These are phyloP conservation scores for Henckelia pumila DNA, from an alignment of 257 asterid genomes.

Conservation along the genomic window DNA sequence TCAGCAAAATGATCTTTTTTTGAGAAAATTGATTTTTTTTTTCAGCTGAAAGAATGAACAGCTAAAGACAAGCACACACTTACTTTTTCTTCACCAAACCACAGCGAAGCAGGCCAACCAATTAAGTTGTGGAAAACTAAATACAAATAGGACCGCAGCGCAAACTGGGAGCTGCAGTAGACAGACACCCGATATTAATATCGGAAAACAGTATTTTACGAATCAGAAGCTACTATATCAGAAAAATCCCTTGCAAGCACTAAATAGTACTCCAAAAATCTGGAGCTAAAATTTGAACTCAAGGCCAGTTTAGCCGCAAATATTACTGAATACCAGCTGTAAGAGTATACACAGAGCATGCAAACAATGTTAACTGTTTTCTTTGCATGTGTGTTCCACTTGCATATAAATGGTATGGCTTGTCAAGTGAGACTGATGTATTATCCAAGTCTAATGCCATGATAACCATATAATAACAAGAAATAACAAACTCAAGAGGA, in stretches of 20 bases:
- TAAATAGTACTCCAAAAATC: not conserved
- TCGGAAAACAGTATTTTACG: constrained; percentile 7
- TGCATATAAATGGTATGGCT: not conserved
- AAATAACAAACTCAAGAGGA: constrained; percentile 2
- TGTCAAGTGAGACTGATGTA: not conserved
- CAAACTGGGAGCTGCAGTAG: constrained; percentile 79
- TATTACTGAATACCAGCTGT: constrained; percentile 18
- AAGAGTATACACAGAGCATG: not conserved
- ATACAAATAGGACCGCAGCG: constrained; percentile 79
- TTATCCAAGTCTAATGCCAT: not conserved
- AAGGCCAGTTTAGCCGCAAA: constrained; percentile 14
- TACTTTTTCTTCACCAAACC: constrained; percentile 92
- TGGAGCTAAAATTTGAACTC: not conserved
- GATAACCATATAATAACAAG: not conserved
- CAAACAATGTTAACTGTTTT: not conserved
- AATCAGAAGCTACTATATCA: constrained; percentile 2
- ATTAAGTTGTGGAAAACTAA: constrained; percentile 74
- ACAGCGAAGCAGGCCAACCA: constrained; percentile 90
- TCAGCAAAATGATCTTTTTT: constrained; percentile 21
- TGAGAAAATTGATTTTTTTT: constrained; percentile 6
- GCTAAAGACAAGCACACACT: constrained; percentile 21
- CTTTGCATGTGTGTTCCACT: not conserved
- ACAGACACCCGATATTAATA: constrained; percentile 22
- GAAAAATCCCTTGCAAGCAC: not conserved
- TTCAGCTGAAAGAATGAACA: constrained; percentile 14